phyloP scores from a whole-genome alignment of 306 rosid species.

The Begonia fuchsioides region DNA sequence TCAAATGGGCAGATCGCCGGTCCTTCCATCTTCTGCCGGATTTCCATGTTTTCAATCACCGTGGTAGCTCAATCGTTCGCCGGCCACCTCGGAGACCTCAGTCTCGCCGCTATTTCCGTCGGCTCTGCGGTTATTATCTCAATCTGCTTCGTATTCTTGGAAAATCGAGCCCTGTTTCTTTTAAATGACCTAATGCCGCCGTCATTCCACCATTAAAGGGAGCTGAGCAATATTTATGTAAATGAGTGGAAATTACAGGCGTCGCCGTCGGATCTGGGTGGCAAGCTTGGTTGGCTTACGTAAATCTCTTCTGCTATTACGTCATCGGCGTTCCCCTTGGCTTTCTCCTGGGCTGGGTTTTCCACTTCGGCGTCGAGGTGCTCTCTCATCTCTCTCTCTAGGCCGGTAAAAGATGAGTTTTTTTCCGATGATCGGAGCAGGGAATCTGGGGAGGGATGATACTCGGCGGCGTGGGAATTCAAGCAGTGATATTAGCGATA shows the following conservation, averaged over 20 bases:
- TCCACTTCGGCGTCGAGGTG: slow-evolving; percentile 16
- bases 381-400: neutral
- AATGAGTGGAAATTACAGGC: slow-evolving; percentile 11
- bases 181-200: neutral
- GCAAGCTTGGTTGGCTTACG: slow-evolving; percentile 41
- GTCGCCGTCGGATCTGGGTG: slow-evolving; percentile 55
- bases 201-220: neutral
- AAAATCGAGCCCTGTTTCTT: no score
- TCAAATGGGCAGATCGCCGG: slow-evolving; percentile 37
- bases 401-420: no score
- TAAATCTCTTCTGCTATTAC: slow-evolving; percentile 37
- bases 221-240: no score
- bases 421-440: slow-evolving; percentile 21
- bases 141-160: slow-evolving; percentile 53
- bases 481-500: slow-evolving; percentile 33
- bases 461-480: slow-evolving; percentile 53
- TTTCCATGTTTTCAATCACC: slow-evolving; percentile 62
- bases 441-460: slow-evolving; percentile 85
- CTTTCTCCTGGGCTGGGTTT: slow-evolving; percentile 3
- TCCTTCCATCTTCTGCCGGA: slow-evolving; percentile 64
- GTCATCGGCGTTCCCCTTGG: slow-evolving; percentile 20
- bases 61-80: slow-evolving; percentile 49
- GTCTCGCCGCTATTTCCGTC: slow-evolving; percentile 56
- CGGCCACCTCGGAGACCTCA: slow-evolving; percentile 50
- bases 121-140: slow-evolving; percentile 49